phyloP scores from a whole-genome alignment of 768 basidiomycete genomes.

The Mycena metata region DNA sequence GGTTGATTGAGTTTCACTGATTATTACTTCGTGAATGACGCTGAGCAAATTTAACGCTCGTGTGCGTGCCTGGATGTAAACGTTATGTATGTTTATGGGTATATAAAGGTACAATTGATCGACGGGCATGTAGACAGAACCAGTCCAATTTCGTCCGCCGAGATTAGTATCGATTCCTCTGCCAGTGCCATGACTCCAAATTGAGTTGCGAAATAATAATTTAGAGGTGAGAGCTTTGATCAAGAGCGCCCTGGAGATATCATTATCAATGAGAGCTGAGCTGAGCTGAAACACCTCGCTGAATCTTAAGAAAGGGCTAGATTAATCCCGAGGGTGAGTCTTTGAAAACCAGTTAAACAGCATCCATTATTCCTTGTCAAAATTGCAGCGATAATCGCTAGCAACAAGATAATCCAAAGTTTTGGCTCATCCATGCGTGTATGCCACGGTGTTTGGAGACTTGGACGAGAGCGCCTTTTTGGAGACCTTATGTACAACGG shows the following conservation, averaged over 20 bases:
- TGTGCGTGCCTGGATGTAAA: background rate
- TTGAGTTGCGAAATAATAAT: background rate
- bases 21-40: background rate
- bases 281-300: background rate
- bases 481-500: background rate
- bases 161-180: background rate
- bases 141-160: background rate
- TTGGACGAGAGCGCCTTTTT: background rate
- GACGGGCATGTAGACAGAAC: background rate
- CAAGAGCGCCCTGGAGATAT: slow-evolving; percentile 3
- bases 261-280: background rate
- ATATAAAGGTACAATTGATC: slow-evolving; percentile 13
- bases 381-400: background rate
- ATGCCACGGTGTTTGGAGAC: background rate
- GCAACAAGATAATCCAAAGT: slow-evolving; percentile 3
- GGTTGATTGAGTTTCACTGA: slow-evolving; percentile 29
- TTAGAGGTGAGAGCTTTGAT: slow-evolving; percentile 3
- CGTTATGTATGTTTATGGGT: background rate
- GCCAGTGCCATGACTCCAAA: background rate
- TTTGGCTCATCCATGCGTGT: slow-evolving; percentile 4
- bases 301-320: background rate
- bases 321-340: slow-evolving; percentile 2
- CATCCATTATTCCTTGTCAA: slow-evolving; percentile 6
- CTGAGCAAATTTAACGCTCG: too few species aligned
- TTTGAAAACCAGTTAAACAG: slow-evolving; percentile 3